Evolutionary conservation across 2,329 filamentous ascomycete species (phyloP).

Genomic region (Epichloe glyceriae): DNA sequence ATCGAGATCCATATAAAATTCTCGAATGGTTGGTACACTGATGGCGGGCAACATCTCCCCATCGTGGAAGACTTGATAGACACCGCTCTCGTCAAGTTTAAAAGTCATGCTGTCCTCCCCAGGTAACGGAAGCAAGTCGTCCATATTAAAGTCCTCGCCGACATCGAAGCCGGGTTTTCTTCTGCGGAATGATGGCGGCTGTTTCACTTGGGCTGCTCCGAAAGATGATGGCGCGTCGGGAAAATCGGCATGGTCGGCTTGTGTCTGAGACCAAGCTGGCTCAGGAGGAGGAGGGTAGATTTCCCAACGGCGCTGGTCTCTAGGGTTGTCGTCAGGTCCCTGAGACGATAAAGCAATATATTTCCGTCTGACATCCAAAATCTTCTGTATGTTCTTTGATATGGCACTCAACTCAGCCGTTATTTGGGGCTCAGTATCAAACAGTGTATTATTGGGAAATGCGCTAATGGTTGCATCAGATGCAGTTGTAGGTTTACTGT

Average conservation of each 20-base stretch:
- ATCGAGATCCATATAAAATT: conserved; percentile 94
- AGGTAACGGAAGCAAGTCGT: conserved; percentile 65
- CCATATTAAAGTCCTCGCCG: conserved; percentile 80
- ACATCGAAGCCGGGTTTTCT: conserved; percentile 84
- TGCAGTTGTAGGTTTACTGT: conserved; percentile 31
- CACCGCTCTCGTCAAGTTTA: conserved; percentile 66
- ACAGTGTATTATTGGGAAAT: conserved; percentile 51
- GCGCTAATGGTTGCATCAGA: conserved; percentile 34
- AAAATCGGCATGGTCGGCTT: conserved; percentile 7
- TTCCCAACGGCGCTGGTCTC: conserved; percentile 68
- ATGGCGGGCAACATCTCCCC: conserved; percentile 56
- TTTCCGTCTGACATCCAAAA: conserved; percentile 78
- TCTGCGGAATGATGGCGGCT: conserved; percentile 33
- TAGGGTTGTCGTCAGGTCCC: conserved; percentile 71
- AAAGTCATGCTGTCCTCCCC: conserved; percentile 59
- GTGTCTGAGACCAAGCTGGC: conserved; percentile 57
- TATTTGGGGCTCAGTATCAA: conserved; percentile 63
- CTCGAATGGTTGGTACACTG: conserved; percentile 78
- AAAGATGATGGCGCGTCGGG: conserved; percentile 5
- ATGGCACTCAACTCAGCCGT: conserved; percentile 75
- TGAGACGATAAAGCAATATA: conserved; percentile 83
- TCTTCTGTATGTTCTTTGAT: conserved; percentile 78
- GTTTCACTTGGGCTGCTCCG: not conserved
- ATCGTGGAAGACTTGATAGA: conserved; percentile 78
- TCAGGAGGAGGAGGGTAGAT: conserved; percentile 89